Evolutionary conservation across 2,329 filamentous ascomycete species (phyloP).

Genomic region (Eutypa lata): DNA sequence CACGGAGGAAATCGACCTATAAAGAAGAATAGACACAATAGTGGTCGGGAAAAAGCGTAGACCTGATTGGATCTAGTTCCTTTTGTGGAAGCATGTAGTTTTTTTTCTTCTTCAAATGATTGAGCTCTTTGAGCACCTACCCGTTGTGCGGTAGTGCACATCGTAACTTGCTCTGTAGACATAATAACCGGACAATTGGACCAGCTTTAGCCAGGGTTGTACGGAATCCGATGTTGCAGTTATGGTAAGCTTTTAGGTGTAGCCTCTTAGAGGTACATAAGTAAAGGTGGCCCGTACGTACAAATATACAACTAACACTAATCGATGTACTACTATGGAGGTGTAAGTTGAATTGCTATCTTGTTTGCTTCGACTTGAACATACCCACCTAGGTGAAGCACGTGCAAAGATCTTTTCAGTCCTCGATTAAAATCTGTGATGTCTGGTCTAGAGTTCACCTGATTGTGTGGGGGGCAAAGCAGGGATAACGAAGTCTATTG

Average conservation of each 20-base stretch:
- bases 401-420: no score
- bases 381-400: no score
- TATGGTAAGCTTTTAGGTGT: no score
- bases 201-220: background rate
- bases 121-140: slow-evolving; percentile 23
- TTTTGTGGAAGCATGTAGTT: slow-evolving; percentile 19
- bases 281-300: background rate
- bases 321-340: no score
- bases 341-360: no score
- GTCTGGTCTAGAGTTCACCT: no score
- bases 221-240: background rate
- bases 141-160: slow-evolving; percentile 19
- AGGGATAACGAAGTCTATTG: no score
- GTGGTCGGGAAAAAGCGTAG: slow-evolving; percentile 15
- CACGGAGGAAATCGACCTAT: slow-evolving; percentile 11
- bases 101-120: background rate
- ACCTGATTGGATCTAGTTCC: slow-evolving; percentile 22
- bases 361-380: no score
- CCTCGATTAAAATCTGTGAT: no score
- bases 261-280: no score
- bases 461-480: no score
- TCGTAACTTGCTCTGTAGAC: slow-evolving; percentile 10
- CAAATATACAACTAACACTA: no score
- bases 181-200: slow-evolving; percentile 2
- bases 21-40: slow-evolving; percentile 14